Base-by-base conservation (phyloP, 331 rosid species). In the Rosa hybrid region DNA sequence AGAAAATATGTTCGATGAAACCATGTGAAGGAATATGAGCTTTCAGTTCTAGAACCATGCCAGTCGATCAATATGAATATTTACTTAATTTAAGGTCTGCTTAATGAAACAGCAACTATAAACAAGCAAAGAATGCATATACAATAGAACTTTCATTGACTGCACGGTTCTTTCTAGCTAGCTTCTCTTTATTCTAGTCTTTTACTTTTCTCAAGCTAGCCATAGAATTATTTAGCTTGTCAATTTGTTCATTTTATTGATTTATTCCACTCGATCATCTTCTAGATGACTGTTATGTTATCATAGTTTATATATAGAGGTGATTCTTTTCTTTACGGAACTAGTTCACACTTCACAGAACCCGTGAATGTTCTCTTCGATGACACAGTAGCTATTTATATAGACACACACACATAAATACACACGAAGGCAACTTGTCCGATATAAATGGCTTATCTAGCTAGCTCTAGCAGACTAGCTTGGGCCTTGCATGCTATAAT, bases 31-130 rank as follows among this genome's bases (percentile, higher is more conserved):
- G 23, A 17, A 18, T 54, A 54, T 54, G 20, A 54, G 59, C 59
- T 53, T 72, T 72, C 46, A 30, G 65, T 73, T n/a, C 49, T 30
- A 30, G 70, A 64, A 63, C 69, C 62, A 53, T 53, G 62, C 6
- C 39, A 25, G 39, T 4, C 1, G 7, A 14, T 14, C 69, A 63
- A 63, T 14, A 63, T 63, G 69, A 63, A 13, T 12, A 63, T 30
- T 62, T 27, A 27, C 68, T 27, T 30, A 14, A 69, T 5, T 44
- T 44, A 42, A 44, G 30, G 74, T 53, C 30, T 69, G 72, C 72
- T 69, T 69, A 69, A 42, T 45, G 14, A 44, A 21, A 21, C 30
- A 69, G 34, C 51, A 44, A 10, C 27, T 69, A 2, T 69, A 20
- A 69, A 18, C 72, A 67, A 63, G 69, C 3, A 54, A 11, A 71